Evolutionary conservation across 768 basidiomycete species (phyloP).

Genomic region (Panaeolus cyanescens): DNA sequence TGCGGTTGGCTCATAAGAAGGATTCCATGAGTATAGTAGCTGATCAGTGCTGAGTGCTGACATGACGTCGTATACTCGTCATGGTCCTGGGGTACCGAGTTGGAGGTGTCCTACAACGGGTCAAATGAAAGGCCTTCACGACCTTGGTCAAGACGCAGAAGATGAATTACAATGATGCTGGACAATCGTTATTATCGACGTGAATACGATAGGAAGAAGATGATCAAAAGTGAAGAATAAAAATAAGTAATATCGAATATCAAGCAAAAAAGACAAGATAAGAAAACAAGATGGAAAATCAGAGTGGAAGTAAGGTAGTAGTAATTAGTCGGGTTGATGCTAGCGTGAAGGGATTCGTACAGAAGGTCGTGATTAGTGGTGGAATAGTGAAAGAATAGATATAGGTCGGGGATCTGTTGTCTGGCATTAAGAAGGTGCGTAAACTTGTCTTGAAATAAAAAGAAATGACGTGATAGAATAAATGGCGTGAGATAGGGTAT

Average conservation of each 20-base stretch:
- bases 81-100: too few relatives aligned
- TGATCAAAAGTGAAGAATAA: background rate
- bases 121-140: too few relatives aligned
- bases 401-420: background rate
- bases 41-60: too few relatives aligned
- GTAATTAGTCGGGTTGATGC: background rate
- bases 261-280: background rate
- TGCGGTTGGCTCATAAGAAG: too few relatives aligned
- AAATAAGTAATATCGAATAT: background rate
- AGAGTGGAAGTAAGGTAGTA: background rate
- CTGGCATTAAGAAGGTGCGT: background rate
- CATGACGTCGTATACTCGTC: too few relatives aligned
- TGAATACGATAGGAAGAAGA: background rate
- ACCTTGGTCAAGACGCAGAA: too few relatives aligned
- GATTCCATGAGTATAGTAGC: too few relatives aligned
- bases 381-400: background rate
- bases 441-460: conserved; percentile 1
- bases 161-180: background rate
- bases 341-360: background rate
- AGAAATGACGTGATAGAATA: background rate
- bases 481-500: background rate
- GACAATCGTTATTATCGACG: background rate
- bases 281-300: background rate
- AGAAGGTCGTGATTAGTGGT: background rate
- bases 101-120: too few relatives aligned